Conservation (phyloP, 345 rosid genomes). For the Eucalyptus brandiana region DNA sequence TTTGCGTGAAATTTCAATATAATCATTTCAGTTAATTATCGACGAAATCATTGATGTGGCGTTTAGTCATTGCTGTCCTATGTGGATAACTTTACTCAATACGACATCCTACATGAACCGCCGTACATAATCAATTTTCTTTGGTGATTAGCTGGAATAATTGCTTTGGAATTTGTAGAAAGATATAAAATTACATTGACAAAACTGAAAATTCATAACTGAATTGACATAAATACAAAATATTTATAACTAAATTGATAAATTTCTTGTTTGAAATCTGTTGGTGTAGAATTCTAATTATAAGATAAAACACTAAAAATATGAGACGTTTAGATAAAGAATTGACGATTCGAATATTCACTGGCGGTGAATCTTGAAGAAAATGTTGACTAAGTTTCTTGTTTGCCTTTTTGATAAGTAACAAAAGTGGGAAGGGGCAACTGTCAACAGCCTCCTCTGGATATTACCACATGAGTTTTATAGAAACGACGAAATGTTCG, state of each 20-base stretch:
- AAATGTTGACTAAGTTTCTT: neutral
- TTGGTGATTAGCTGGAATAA: neutral
- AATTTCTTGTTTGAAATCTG: neutral
- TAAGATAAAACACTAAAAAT: neutral
- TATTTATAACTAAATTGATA: too few species aligned
- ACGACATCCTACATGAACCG: fast-evolving
- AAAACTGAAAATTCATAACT: too few species aligned
- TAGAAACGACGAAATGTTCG: neutral
- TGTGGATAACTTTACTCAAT: too few species aligned
- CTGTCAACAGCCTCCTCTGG: neutral
- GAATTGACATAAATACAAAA: fast-evolving
- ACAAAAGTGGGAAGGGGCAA: neutral
- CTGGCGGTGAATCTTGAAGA: neutral
- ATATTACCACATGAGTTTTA: neutral
- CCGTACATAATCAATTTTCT: too few species aligned
- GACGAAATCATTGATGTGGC: fast-evolving
- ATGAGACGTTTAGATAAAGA: neutral
- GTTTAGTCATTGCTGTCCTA: fast-evolving
- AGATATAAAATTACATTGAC: too few species aligned
- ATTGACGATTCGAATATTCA: neutral
- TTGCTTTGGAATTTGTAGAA: fast-evolving
- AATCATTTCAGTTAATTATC: too few species aligned
- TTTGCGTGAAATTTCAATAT: neutral
- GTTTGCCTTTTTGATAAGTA: neutral
- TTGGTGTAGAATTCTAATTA: neutral